phyloP scores from a whole-genome alignment of 768 basidiomycete genomes.

The Nevesoporus exiguus region DNA sequence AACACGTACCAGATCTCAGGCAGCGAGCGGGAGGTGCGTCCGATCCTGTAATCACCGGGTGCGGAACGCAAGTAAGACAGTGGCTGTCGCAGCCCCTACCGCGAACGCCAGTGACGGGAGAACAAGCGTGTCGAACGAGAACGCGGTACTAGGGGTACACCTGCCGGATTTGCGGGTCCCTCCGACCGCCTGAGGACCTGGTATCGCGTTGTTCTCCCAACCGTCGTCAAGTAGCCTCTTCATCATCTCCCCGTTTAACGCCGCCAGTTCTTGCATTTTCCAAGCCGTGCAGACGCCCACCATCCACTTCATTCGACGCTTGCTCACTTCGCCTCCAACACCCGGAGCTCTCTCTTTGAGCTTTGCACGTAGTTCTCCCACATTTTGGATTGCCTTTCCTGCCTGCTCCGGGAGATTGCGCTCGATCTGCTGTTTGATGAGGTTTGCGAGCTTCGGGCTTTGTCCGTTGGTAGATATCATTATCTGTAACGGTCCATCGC shows the following conservation, averaged over 20 bases:
- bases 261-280: conserved; percentile 76
- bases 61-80: conserved; percentile 30
- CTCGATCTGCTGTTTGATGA: conserved; percentile 71
- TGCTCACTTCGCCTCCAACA: conserved; percentile 72
- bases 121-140: conserved; percentile 17
- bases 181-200: conserved; percentile 41
- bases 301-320: conserved; percentile 92
- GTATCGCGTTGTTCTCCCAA: conserved; percentile 68
- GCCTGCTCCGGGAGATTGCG: conserved; percentile 63
- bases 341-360: conserved; percentile 81
- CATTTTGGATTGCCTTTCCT: conserved; percentile 74
- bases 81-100: conserved; percentile 41
- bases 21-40: background rate
- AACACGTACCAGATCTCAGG: conserved; percentile 10
- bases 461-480: conserved; percentile 96
- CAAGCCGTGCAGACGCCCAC: conserved; percentile 79
- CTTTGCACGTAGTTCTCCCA: conserved; percentile 69
- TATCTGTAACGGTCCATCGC: conserved; percentile 87
- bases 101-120: conserved; percentile 39
- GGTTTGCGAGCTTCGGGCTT: conserved; percentile 85
- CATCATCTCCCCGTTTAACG: conserved; percentile 65
- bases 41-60: conserved; percentile 24
- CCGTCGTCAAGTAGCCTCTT: conserved; percentile 71
- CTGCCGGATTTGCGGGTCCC: conserved; percentile 20
- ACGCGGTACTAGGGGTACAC: background rate